These are phyloP conservation scores for Penicillium canariense DNA, from an alignment of 495 filamentous ascomycete genomes.

Conservation along the genomic window DNA sequence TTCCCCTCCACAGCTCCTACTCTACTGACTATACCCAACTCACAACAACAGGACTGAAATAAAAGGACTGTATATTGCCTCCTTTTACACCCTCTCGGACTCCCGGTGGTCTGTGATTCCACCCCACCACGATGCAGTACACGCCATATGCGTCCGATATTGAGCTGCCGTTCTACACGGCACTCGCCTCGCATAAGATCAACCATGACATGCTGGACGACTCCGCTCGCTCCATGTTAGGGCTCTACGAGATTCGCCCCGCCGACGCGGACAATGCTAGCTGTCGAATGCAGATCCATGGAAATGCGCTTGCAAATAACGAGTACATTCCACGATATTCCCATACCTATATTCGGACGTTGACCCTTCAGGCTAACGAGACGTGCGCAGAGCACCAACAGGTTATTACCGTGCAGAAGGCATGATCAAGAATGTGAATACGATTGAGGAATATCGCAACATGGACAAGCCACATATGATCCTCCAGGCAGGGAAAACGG, in stretches of 20 bases:
- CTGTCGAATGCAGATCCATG: constrained; percentile 83
- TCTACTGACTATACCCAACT: neutral
- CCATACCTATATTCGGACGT: neutral
- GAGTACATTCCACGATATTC: constrained; percentile 51
- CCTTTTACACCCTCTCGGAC: neutral
- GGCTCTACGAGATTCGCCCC: constrained; percentile 80
- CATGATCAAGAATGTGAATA: constrained; percentile 94
- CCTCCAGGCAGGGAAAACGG: constrained; percentile 69
- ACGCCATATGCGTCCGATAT: constrained; percentile 89
- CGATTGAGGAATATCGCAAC: constrained; percentile 86
- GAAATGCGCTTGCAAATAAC: constrained; percentile 76
- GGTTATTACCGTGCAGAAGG: constrained; percentile 82
- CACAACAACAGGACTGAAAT: too few relatives aligned
- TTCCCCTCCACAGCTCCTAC: constrained; percentile 6
- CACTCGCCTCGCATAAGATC: constrained; percentile 85
- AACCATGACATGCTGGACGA: constrained; percentile 96
- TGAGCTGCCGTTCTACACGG: constrained; percentile 89
- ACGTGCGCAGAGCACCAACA: constrained; percentile 58
- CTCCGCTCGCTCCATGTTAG: constrained; percentile 80
- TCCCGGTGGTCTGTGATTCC: neutral
- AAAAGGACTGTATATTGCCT: neutral
- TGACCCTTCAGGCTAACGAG: constrained; percentile 9
- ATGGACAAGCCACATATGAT: constrained; percentile 70
- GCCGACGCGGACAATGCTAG: constrained; percentile 66
- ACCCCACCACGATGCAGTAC: constrained; percentile 52